Evolutionary conservation across 352 stramenopile genomes (phyloP).

Genomic region (Globisporangium lucens): DNA sequence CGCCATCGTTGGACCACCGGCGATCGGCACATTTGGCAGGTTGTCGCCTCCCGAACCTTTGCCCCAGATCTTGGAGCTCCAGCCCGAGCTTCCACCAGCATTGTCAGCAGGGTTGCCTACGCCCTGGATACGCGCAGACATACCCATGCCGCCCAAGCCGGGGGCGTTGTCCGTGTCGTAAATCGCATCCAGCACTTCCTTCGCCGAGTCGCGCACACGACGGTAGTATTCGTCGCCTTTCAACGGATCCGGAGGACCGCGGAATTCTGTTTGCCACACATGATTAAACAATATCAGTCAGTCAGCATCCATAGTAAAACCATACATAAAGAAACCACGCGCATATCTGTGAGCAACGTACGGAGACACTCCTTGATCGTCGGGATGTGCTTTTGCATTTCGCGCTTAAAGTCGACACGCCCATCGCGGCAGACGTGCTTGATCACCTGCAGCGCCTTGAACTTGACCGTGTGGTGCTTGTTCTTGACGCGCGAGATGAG

Average conservation of each 20-base stretch:
- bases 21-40: slow-evolving; percentile 40
- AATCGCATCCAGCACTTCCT: slow-evolving; percentile 94
- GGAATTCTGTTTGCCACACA: slow-evolving; percentile 59
- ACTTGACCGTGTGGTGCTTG: slow-evolving; percentile 95
- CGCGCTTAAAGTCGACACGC: slow-evolving; percentile 88
- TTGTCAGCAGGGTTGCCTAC: slow-evolving; percentile 66
- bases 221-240: slow-evolving; percentile 94
- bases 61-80: slow-evolving; percentile 69
- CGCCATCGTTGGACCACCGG: slow-evolving; percentile 44
- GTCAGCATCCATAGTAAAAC: neutral
- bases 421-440: slow-evolving; percentile 91
- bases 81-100: slow-evolving; percentile 40
- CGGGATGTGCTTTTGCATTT: slow-evolving; percentile 90
- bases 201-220: slow-evolving; percentile 89
- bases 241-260: slow-evolving; percentile 90
- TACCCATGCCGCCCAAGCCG: slow-evolving; percentile 64
- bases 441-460: slow-evolving; percentile 92
- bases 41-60: slow-evolving; percentile 61
- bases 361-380: slow-evolving; percentile 92
- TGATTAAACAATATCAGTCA: neutral
- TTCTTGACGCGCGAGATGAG: slow-evolving; percentile 92
- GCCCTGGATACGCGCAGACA: slow-evolving; percentile 79
- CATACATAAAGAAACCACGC: slow-evolving; percentile 1
- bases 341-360: slow-evolving; percentile 28
- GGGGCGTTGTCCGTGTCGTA: slow-evolving; percentile 86